Base-by-base conservation (phyloP, 2,329 filamentous ascomycete species). In the Hymenoscyphus fructigenus region DNA sequence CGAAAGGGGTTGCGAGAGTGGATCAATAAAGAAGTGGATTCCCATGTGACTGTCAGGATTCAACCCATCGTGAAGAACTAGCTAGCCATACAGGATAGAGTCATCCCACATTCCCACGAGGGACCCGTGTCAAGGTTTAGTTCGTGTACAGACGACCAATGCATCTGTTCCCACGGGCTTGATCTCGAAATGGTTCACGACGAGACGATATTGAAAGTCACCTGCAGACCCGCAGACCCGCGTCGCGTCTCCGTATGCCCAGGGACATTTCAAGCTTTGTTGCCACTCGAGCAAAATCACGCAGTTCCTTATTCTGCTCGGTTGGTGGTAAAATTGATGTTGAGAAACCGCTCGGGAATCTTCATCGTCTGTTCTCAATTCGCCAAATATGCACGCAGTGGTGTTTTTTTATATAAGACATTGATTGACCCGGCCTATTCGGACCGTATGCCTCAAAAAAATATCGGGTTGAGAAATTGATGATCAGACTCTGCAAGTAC, bases 191-290 rank as follows among this genome's bases (percentile, higher is more conserved):
- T 53, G 47, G 47, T 53, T 53, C 47, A 23, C 47, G 47, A 53
- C 20, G 36, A 53, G 47, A 23, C 47, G 47, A 53, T 53, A 14
- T 53, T n/a, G n/a, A 53, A 53, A 53, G 23, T 26, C 20, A 53
- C 20, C 20, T 53, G 47, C 47, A 53, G 20, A 10, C 23, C 47
- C 47, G 44, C 44, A 50, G 12, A 50, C 44, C 44, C 44, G 44
- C 47, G 23, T 53, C 47, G 47, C 47, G 47, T 53, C 20, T 53
- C 47, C 47, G 20, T 50, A 50, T 26, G 44, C n/a, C 44, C 44
- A 50, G 20, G 10, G 44, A 50, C 3, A 50, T 50, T 23, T 26
- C 44, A 14, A 53, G n/a, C 20, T 23, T 53, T 23, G 47, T 53
- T 23, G 20, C 47, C 47, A 53, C 47, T 14, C 44, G 44, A 26